Percentiles rank a stretch among this genome's conserved stretches.
Conservation (phyloP, 257 asterid genomes). For the Orobanche coerulescens region DNA sequence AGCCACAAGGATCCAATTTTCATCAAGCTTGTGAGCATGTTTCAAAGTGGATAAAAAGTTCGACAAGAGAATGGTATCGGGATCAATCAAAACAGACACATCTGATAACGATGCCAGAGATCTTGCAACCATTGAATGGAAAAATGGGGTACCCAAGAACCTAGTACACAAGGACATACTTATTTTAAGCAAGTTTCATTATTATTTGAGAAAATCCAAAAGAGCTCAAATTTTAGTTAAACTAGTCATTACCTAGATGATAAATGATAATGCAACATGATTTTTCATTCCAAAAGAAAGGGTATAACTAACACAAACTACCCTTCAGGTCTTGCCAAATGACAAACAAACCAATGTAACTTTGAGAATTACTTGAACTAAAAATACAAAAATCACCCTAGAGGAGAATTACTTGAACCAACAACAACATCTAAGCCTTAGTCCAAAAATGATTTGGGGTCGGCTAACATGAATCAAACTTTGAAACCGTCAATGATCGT, state of each 20-base stretch:
- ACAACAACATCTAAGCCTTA: too few relatives aligned
- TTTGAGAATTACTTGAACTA: too few relatives aligned
- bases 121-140: slow-evolving; percentile 93
- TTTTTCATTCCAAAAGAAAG: too few relatives aligned
- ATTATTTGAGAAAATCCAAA: not conserved
- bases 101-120: slow-evolving; percentile 65
- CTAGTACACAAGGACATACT: slow-evolving; percentile 30
- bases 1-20: slow-evolving; percentile 77
- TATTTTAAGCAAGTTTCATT: slow-evolving; percentile 12
- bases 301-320: too few relatives aligned
- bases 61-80: slow-evolving; percentile 63
- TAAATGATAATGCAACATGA: not conserved
- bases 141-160: slow-evolving; percentile 73
- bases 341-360: too few relatives aligned
- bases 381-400: too few relatives aligned
- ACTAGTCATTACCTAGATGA: not conserved
- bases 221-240: not conserved
- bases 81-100: slow-evolving; percentile 63
- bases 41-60: slow-evolving; percentile 55
- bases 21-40: slow-evolving; percentile 70
- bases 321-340: too few relatives aligned
- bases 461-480: too few relatives aligned
- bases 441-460: too few relatives aligned
- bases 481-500: too few relatives aligned
- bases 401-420: too few relatives aligned